These are phyloP conservation scores for Fraxinus anomala DNA, from an alignment of 257 asterid species.

Conservation along the genomic window DNA sequence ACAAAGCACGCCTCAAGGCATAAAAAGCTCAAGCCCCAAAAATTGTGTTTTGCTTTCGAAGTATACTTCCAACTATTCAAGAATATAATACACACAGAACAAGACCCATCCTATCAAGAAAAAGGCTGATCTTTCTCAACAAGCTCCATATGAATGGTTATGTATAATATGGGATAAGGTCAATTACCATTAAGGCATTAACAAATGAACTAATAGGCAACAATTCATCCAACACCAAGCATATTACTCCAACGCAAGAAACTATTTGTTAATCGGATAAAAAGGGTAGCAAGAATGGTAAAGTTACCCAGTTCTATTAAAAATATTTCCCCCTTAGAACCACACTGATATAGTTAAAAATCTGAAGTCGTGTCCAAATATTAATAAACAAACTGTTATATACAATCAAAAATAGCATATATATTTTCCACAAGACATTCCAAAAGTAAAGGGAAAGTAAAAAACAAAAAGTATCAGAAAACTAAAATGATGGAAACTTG, in stretches of 20 bases:
- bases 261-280: background rate
- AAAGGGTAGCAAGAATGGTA: constrained; percentile 4
- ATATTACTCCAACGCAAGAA: constrained; percentile 6
- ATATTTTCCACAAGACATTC: background rate
- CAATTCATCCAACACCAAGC: background rate
- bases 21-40: background rate
- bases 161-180: background rate
- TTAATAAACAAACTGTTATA: too few species aligned
- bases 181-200: background rate
- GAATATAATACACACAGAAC: background rate
- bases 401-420: background rate
- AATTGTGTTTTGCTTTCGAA: background rate
- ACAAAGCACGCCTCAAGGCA: background rate
- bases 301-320: background rate
- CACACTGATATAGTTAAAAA: background rate
- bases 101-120: background rate
- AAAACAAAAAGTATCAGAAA: background rate
- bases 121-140: constrained; percentile 15
- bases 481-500: constrained; percentile 5
- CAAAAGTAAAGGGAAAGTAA: background rate
- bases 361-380: too few species aligned
- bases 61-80: constrained; percentile 4
- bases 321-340: background rate
- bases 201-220: background rate
- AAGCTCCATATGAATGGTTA: constrained; percentile 1